Percentiles rank a stretch among this genome's conserved stretches.
phyloP scores from a whole-genome alignment of 2,329 filamentous ascomycete genomes.

The Cytospora piceicola region DNA sequence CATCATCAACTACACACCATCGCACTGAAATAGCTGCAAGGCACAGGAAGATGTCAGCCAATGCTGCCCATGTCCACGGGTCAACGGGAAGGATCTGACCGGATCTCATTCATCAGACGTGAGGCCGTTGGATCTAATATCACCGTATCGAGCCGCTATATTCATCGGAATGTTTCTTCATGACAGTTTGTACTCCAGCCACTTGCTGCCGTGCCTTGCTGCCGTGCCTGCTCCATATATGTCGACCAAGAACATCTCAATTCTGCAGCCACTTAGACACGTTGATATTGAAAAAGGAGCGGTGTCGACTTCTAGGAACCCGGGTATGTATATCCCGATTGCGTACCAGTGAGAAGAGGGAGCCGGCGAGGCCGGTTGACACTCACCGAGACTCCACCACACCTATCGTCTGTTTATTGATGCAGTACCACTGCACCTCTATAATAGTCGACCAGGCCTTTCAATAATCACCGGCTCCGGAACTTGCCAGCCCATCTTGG shows the following conservation, averaged over 20 bases:
- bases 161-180: neutral
- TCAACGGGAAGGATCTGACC: constrained; percentile 14
- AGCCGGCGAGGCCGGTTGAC: neutral
- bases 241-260: neutral
- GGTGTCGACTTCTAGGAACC: neutral
- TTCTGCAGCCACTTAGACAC: neutral
- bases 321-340: neutral
- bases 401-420: neutral
- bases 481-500: neutral
- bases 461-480: neutral
- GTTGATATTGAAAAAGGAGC: neutral
- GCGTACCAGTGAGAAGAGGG: neutral
- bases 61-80: constrained; percentile 11
- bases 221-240: neutral
- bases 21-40: constrained; percentile 7
- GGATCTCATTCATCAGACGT: constrained; percentile 15
- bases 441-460: neutral
- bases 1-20: neutral
- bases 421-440: neutral
- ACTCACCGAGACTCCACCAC: neutral
- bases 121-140: neutral
- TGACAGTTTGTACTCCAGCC: neutral
- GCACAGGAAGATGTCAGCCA: constrained; percentile 19
- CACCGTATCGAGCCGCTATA: constrained; percentile 17
- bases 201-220: neutral